Percentiles rank a stretch among this genome's conserved stretches.
These are phyloP conservation scores for Pulveroboletus sp. DNA, from an alignment of 768 basidiomycete genomes.

Conservation along the genomic window DNA sequence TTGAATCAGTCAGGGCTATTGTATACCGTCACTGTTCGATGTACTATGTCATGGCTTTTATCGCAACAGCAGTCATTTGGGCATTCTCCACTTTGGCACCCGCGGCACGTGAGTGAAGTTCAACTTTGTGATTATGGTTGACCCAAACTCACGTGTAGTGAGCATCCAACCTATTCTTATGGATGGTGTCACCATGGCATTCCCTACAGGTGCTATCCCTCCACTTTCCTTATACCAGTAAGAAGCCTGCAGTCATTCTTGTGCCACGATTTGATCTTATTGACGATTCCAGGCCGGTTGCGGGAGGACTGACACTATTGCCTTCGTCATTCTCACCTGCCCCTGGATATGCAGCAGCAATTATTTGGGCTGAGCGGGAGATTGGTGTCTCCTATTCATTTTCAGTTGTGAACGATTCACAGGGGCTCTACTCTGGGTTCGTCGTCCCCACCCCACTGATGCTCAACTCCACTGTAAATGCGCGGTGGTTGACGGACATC, in stretches of 20 bases:
- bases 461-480: constrained; percentile 12
- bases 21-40: constrained; percentile 4
- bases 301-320: neutral
- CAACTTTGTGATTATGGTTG: neutral
- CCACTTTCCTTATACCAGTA: constrained; percentile 13
- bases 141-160: constrained; percentile 1
- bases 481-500: constrained; percentile 25
- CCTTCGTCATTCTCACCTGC: constrained; percentile 5
- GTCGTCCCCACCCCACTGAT: constrained; percentile 6
- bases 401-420: constrained; percentile 11
- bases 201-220: constrained; percentile 15
- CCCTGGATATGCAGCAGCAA: constrained; percentile 9
- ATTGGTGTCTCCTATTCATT: constrained; percentile 10
- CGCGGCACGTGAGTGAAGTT: constrained; percentile 10
- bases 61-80: constrained; percentile 8
- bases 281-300: constrained; percentile 6
- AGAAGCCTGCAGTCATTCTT: neutral
- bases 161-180: constrained; percentile 12
- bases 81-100: constrained; percentile 7
- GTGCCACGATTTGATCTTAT: neutral
- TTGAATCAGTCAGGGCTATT: constrained; percentile 1
- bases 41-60: constrained; percentile 5
- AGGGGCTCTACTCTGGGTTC: constrained; percentile 10
- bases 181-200: constrained; percentile 11
- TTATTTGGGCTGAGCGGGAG: constrained; percentile 17